Conservation (phyloP, 176 grass and related monocot genomes). For the Oryza brachyantha region DNA sequence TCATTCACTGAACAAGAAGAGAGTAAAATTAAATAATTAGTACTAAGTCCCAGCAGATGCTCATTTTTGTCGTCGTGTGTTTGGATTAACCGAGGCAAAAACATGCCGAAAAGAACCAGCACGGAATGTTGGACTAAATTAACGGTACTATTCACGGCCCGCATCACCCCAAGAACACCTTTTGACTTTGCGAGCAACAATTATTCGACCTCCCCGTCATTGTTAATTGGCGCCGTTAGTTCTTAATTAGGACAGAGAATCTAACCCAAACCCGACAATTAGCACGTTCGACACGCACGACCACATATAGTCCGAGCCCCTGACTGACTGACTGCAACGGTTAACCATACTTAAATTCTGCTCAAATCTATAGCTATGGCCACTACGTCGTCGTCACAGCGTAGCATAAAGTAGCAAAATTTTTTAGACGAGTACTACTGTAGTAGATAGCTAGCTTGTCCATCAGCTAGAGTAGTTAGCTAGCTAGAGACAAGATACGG, state of each 20-base stretch:
- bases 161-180: neutral
- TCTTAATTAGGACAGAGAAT: neutral
- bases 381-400: neutral
- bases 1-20: neutral
- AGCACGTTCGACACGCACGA: neutral
- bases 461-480: no score
- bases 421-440: neutral
- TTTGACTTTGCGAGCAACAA: neutral
- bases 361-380: neutral
- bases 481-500: neutral
- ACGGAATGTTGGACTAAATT: neutral
- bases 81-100: neutral
- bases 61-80: neutral
- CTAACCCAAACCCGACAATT: conserved; percentile 5
- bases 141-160: neutral
- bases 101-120: neutral
- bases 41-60: neutral
- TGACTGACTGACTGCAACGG: neutral
- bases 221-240: neutral
- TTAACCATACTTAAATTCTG: neutral
- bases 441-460: no score
- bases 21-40: neutral
- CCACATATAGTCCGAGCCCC: neutral
- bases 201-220: neutral
- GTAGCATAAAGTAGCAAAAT: neutral